Conservation (phyloP, 495 filamentous ascomycete species). For the Penicillium flavigenum region DNA sequence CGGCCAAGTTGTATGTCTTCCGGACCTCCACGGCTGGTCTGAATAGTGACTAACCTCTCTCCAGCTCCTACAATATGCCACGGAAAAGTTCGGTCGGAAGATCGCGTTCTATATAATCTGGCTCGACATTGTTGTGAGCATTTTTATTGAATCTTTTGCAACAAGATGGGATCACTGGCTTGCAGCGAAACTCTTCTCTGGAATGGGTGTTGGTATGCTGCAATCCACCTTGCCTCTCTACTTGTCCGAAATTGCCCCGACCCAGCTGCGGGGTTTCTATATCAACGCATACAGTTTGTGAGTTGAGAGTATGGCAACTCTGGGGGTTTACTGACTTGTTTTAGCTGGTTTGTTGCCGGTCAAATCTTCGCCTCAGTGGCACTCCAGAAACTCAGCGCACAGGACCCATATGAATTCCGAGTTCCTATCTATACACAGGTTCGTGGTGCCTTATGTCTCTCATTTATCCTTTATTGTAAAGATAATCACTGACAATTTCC, state of each 20-base stretch:
- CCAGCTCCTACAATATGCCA: slow-evolving; percentile 35
- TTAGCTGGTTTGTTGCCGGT: slow-evolving; percentile 43
- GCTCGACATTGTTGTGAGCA: slow-evolving; percentile 32
- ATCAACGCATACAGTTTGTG: slow-evolving; percentile 44
- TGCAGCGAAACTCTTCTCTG: slow-evolving; percentile 42
- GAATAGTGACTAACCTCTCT: background rate
- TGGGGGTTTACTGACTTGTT: background rate
- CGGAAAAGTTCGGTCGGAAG: slow-evolving; percentile 36
- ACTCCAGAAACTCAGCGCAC: slow-evolving; percentile 29
- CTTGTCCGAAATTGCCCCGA: slow-evolving; percentile 41
- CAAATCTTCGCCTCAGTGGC: slow-evolving; percentile 44
- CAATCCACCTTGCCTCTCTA: slow-evolving; percentile 46
- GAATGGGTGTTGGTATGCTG: slow-evolving; percentile 43
- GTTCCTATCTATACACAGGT: slow-evolving; percentile 46
- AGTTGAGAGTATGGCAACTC: background rate
- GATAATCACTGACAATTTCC: background rate
- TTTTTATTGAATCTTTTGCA: slow-evolving; percentile 40
- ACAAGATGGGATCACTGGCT: slow-evolving; percentile 42
- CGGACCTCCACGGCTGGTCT: too few relatives aligned
- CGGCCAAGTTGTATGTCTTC: slow-evolving; percentile 29
- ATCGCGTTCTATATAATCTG: slow-evolving; percentile 33
- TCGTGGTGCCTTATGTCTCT: background rate
- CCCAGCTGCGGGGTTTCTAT: slow-evolving; percentile 38
- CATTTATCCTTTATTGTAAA: background rate
- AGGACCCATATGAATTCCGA: slow-evolving; percentile 33